Evolutionary conservation across 352 stramenopile genomes (phyloP).

Genomic region (Phytophthora lateralis): DNA sequence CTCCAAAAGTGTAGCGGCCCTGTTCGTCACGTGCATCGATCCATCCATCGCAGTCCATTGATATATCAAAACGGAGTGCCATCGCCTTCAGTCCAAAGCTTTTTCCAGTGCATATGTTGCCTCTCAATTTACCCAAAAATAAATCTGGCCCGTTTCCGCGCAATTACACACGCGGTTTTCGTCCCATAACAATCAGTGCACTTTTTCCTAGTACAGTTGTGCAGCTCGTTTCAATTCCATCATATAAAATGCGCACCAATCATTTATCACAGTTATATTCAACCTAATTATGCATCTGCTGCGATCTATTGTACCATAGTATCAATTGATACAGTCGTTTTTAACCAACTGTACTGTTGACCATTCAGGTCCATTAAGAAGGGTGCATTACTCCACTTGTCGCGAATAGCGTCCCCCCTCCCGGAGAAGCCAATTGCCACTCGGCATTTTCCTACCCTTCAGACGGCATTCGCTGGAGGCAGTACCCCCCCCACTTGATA

Average conservation of each 20-base stretch:
- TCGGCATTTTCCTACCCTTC: not conserved
- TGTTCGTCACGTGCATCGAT: constrained; percentile 12
- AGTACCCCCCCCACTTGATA: constrained; percentile 12
- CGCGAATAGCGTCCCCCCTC: no score
- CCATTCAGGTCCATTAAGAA: no score
- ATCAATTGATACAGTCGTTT: no score
- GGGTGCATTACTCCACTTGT: no score
- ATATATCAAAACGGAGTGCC: not conserved
- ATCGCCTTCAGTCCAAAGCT: not conserved
- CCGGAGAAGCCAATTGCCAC: no score
- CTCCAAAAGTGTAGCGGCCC: not conserved
- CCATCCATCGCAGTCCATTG: constrained; percentile 2
- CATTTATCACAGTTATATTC: no score
- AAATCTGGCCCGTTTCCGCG: not conserved
- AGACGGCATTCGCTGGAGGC: not conserved
- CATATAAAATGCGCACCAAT: no score
- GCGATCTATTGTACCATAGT: no score
- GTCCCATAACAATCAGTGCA: not conserved
- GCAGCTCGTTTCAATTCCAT: no score
- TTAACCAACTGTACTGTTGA: no score
- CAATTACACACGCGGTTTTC: constrained; percentile 22
- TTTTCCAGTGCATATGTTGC: not conserved
- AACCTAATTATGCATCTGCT: no score
- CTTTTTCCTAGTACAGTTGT: no score
- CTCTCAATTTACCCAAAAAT: not conserved